Evolutionary conservation across 2,329 filamentous ascomycete genomes (phyloP), one percentile per base, ranked within the genome.

Genomic region (Pyrenochaeta sp.): DNA sequence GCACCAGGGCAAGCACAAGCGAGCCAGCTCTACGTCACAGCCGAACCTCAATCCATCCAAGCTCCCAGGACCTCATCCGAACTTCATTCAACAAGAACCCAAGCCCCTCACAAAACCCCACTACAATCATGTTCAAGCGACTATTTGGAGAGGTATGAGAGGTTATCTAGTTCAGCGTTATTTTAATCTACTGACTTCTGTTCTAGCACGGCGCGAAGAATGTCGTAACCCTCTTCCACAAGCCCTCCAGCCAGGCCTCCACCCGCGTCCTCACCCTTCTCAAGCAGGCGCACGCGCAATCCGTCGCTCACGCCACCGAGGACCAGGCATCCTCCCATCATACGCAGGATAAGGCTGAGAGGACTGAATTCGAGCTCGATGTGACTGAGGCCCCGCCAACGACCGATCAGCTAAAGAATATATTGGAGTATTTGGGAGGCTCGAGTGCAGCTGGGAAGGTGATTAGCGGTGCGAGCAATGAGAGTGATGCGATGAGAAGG

Each of bases 181-280:
- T 47, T 2, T 3, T 28, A 2, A 25, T 15, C 13, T 39, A 56
- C 65, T 74, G 45, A 73, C 65, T 28, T 19, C 19, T 15, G 13
- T 37, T n/a, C 30, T 55, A 81, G 81, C 73, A 77, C 49, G 81
- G 80, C 67, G 77, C 78, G 62, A 83, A 83, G 72, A 93, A 98
- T 83, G 91, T 96, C 67, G 88, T 98, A 76, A 98, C 94, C 61
- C 89, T 99, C 83, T 99, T 98, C 85, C 93, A 97, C 86, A 91
- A 91, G 79, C 87, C 94, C 56, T 85, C 84, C 69, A 86, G 86
- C 52, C 86, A 90, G 24, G 84, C 90, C 64, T 97, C 93, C 3
- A 83, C 87, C 50, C 88, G 90, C 59, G 90, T 90, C 32, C 86
- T 90, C 61, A 89, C 86, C 42, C 81, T 96, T 52, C 86, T 98